Conservation (phyloP, 495 filamentous ascomycete genomes). For the Annulohypoxylon stygium region DNA sequence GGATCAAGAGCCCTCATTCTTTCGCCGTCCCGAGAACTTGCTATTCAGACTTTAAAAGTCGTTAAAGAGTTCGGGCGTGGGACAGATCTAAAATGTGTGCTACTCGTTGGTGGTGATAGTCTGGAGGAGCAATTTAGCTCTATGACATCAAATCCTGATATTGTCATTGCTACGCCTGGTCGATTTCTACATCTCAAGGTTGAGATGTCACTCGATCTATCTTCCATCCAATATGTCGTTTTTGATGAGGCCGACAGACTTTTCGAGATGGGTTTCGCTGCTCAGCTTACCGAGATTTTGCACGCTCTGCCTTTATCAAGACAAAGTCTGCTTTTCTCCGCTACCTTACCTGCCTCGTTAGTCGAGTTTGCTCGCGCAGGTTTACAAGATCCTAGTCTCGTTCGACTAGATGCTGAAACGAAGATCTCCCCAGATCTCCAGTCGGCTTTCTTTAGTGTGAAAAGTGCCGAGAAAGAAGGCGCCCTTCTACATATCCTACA, state of each 20-base stretch:
- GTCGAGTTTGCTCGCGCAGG: constrained; percentile 97
- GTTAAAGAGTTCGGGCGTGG: constrained; percentile 93
- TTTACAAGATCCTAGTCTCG: constrained; percentile 86
- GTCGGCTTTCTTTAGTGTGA: constrained; percentile 92
- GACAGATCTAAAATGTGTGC: constrained; percentile 87
- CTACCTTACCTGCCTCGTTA: constrained; percentile 90
- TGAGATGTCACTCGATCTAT: constrained; percentile 91
- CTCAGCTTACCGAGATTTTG: constrained; percentile 92
- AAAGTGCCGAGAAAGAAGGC: constrained; percentile 92
- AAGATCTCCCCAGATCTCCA: constrained; percentile 96
- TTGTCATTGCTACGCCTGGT: constrained; percentile 95
- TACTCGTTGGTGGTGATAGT: constrained; percentile 95
- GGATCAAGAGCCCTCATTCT: constrained; percentile 87
- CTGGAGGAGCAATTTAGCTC: constrained; percentile 94
- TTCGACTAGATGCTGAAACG: constrained; percentile 91
- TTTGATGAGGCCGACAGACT: constrained; percentile 97
- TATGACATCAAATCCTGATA: constrained; percentile 95
- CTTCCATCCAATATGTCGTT: constrained; percentile 88
- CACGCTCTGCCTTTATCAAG: constrained; percentile 84
- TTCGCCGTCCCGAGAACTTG: constrained; percentile 92
- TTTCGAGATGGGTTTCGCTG: constrained; percentile 98
- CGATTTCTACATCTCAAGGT: constrained; percentile 96
- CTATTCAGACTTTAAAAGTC: constrained; percentile 94
- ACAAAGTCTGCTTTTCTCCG: constrained; percentile 94
- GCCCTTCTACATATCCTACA: constrained; percentile 89